Evolutionary conservation across 352 stramenopile species (phyloP).

Genomic region (Phytophthora palmivora): DNA sequence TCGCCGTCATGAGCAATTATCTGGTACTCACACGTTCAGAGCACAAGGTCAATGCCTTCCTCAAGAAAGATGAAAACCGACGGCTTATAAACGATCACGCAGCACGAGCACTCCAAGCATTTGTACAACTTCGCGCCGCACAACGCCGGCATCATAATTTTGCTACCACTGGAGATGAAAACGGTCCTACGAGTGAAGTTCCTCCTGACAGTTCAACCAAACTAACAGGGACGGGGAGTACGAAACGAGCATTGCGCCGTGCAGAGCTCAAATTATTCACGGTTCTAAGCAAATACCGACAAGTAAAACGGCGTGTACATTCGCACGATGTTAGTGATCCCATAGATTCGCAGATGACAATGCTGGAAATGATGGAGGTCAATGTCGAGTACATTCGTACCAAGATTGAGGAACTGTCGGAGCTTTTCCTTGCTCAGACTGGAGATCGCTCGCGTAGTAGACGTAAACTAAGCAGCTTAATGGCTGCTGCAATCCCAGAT

Average conservation of each 20-base stretch:
- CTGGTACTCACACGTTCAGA: constrained; percentile 78
- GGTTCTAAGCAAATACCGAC: constrained; percentile 61
- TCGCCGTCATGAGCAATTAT: constrained; percentile 81
- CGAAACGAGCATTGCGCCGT: constrained; percentile 31
- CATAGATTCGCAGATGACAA: constrained; percentile 86
- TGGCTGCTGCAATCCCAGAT: constrained; percentile 5
- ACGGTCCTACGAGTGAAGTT: constrained; percentile 7
- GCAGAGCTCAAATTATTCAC: constrained; percentile 73
- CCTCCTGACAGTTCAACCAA: constrained; percentile 10
- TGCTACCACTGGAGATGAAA: constrained; percentile 6
- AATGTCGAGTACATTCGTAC: constrained; percentile 86
- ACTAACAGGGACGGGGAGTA: constrained; percentile 4
- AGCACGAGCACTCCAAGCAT: constrained; percentile 67
- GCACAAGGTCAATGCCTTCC: constrained; percentile 83
- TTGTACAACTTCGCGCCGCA: constrained; percentile 55
- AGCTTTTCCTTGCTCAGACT: constrained; percentile 36
- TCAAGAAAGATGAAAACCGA: constrained; percentile 78
- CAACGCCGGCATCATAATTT: constrained; percentile 41
- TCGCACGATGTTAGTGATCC: constrained; percentile 75
- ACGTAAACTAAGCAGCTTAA: constrained; percentile 20
- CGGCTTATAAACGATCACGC: constrained; percentile 66
- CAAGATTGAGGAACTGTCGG: constrained; percentile 75
- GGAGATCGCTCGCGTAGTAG: constrained; percentile 25
- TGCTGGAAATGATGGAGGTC: constrained; percentile 89
- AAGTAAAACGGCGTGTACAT: constrained; percentile 65